phyloP scores from a whole-genome alignment of 306 rosid species.

The Cajanus cajan region DNA sequence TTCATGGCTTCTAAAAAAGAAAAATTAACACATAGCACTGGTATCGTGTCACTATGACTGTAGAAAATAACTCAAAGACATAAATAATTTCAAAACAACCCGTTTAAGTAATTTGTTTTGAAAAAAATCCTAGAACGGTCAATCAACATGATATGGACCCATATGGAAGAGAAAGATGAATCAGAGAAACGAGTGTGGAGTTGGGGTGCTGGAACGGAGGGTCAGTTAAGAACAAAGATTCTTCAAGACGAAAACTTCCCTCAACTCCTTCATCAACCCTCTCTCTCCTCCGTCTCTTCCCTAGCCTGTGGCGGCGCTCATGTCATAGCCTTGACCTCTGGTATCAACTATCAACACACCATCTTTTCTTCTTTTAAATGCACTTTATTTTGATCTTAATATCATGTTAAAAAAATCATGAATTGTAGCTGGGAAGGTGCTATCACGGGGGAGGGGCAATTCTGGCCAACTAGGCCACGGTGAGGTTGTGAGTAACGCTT shows the following conservation, averaged over 20 bases:
- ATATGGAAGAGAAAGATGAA: background rate
- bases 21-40: too few species aligned
- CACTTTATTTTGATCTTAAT: background rate
- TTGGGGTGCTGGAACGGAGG: constrained; percentile 99
- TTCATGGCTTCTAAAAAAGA: too few species aligned
- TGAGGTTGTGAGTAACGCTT: constrained; percentile 41
- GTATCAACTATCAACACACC: too few species aligned
- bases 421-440: constrained; percentile 63
- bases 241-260: constrained; percentile 68
- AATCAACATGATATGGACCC: too few species aligned
- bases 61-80: too few species aligned
- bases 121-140: too few species aligned
- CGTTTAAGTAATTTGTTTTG: too few species aligned
- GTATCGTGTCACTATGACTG: too few species aligned
- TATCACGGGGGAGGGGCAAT: constrained; percentile 90
- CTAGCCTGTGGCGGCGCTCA: constrained; percentile 95
- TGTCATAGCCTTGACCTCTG: constrained; percentile 66
- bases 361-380: background rate
- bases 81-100: too few species aligned
- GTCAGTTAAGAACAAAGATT: constrained; percentile 63
- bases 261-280: constrained; percentile 50
- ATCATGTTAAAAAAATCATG: background rate
- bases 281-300: constrained; percentile 44
- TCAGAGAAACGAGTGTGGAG: constrained; percentile 58
- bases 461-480: constrained; percentile 86